Evolutionary conservation across 2,329 filamentous ascomycete species (phyloP), one percentile per base, ranked within the genome.

Genomic region (Beauveria sp.): DNA sequence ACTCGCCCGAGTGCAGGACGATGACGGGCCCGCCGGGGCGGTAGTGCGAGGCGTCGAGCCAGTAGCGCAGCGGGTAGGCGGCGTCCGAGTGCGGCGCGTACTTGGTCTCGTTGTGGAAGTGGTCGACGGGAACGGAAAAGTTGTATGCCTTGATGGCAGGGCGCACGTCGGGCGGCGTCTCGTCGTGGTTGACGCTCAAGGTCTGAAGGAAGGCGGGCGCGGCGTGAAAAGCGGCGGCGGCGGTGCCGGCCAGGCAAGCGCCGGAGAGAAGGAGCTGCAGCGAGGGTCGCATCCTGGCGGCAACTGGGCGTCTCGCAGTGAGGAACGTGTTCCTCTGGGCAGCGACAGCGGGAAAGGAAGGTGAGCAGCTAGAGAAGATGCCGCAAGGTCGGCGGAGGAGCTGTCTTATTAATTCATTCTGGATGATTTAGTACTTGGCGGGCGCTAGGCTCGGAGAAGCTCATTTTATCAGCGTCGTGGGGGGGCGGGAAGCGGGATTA

Each of bases 1-100:
- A 88, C 76, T 96, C 91, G 31, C 91, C 91, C 5, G 83, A 82
- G 45, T 87, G 82, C 5, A 96, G 80, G 5, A 96, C 82, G 61
- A 96, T 89, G 53, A 96, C 88, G 0, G 91, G 91, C 0, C 91
- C 91, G 14, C 91, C 91, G 0, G 82, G 76, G 70, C 86, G 81
- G 75, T 96, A 96, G 75, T 89, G 82, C 50, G 82, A 82, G 1
- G 87, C 84, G 69, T 96, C 91, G 67, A 93, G 91, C 88, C 88
- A 96, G 77, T 95, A 96, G 12, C 90, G 84, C 53, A 93, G 77
- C 24, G 84, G 74, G 73, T 91, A 96, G 1, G 76, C 82, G 28
- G 73, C 87, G 66, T 88, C 77, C 9, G 82, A 84, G 72, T 96
- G 91, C 42, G 91, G 90, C 71, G 88, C 89, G 70, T 96, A 96